Base-by-base conservation (phyloP, 2,329 filamentous ascomycete species). In the Didymella lethalis region DNA sequence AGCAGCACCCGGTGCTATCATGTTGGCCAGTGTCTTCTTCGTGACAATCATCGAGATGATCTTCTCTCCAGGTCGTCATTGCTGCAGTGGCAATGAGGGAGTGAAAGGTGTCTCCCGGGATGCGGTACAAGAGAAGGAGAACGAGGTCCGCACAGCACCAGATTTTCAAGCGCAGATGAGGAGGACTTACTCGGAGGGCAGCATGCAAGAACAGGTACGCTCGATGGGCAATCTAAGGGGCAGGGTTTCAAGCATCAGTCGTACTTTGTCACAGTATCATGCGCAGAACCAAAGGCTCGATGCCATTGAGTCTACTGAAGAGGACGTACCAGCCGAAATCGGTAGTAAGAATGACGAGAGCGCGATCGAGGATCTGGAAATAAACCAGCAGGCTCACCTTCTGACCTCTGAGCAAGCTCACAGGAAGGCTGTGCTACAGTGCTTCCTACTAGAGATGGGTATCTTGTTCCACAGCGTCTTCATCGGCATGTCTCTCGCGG, bases 401-500 rank as follows among this genome's bases (percentile, higher is more conserved):
- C 50, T 72, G 10, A 65, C 67, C 0, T 55, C 64, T 0, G 68
- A 70, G n/a, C 70, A 73, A 57, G 46, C 64, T 7, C 70, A 70
- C 48, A 67, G 68, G 49, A 74, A 72, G 53, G 69, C 69, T 8
- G 58, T 75, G 0, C 63, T 77, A 67, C 72, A 77, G 34, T 72
- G 70, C 45, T 70, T 75, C n/a, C 72, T 81, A 50, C 77, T 85
- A 12, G 86, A 88, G 72, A 87, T 82, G 70, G 86, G 86, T 31
- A 82, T 88, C 61, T 80, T 88, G 53, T 87, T 88, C 71, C 86
- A 88, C 75, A 85, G 82, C 18, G 81, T 88, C 50, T 86, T 88
- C 71, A 87, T 88, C 61, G 86, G 86, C 7, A 79, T 88, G 48
- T 87, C 85, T 49, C 79, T 88, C 2, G 85, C 83, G 12, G 84